Evolutionary conservation across 202 grass and related monocot species (phyloP), one percentile per base, ranked within the genome.

Genomic region (Cymbopogon flexuosus): DNA sequence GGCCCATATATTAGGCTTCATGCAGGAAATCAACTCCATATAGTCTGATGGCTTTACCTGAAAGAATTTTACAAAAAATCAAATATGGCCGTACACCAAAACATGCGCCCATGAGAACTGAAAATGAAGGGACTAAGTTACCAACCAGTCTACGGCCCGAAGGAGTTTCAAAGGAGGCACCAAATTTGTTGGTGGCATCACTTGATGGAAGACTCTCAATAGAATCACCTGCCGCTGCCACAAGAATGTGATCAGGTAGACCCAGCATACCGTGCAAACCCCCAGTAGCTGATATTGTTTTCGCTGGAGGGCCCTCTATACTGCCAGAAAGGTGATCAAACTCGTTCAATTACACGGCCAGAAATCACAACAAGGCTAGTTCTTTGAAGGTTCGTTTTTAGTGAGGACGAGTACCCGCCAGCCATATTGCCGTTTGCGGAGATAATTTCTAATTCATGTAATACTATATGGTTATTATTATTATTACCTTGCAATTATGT

Each of bases 141-240:
- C 65, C 41, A 14, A 98, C 95, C 90, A 98, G 68, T 89, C 79
- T 84, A 43, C 95, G 95, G 0, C 95, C 95, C 3, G 66, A 81
- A 62, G 92, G 92, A 77, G 90, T 98, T 84, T 98, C 92, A 71
- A 98, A 97, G 16, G 95, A 88, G 12, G 95, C 90, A 40, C 94
- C 94, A 34, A 89, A 84, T 67, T 94, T 94, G 65, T 93, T 97
- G 39, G 84, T 82, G 69, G 85, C 62, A 10, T 87, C 92, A 77
- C 88, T 79, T 54, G 91, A 81, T 72, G 95, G 88, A 34, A 97
- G 81, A 84, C 95, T 94, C 60, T 89, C 90, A 14, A 93, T 84
- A 68, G 90, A 92, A 87, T 97, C 95, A 58, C 92, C 77, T 64
- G 92, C 81, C 6, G 90, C 87, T 23, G 95, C 95, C 68, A 97